Conservation (phyloP, 352 stramenopile species). For the Elongisporangium prolatum region DNA sequence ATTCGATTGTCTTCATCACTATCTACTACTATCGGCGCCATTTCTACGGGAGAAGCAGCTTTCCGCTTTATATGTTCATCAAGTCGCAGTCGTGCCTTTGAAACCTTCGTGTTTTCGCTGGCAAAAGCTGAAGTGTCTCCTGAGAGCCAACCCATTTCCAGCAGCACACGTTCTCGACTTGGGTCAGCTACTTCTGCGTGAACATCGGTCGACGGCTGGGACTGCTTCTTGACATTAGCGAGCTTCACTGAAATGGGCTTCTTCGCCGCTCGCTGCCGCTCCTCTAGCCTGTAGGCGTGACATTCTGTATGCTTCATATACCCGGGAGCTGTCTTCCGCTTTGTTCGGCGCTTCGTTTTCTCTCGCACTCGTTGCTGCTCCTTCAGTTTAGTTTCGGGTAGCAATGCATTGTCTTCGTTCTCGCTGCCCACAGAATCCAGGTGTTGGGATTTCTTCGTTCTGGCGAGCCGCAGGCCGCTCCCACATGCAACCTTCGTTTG, state of each 20-base stretch:
- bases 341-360: neutral
- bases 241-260: neutral
- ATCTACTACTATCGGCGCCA: neutral
- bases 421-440: neutral
- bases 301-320: constrained; percentile 1
- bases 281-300: neutral
- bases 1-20: neutral
- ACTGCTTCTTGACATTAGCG: neutral
- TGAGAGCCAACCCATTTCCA: constrained; percentile 9
- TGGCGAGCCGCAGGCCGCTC: neutral
- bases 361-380: neutral
- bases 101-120: neutral
- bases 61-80: neutral
- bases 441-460: neutral
- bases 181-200: neutral
- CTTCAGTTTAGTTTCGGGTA: neutral
- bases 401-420: constrained; percentile 6
- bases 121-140: neutral
- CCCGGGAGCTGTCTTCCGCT: neutral
- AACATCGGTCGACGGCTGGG: neutral
- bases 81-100: neutral
- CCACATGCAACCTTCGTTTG: neutral
- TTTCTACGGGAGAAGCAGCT: neutral
- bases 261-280: neutral
- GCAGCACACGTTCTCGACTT: constrained; percentile 3